Evolutionary conservation across 768 basidiomycete genomes (phyloP), one percentile per base, ranked within the genome.

Genomic region (Tulasnella calospora): DNA sequence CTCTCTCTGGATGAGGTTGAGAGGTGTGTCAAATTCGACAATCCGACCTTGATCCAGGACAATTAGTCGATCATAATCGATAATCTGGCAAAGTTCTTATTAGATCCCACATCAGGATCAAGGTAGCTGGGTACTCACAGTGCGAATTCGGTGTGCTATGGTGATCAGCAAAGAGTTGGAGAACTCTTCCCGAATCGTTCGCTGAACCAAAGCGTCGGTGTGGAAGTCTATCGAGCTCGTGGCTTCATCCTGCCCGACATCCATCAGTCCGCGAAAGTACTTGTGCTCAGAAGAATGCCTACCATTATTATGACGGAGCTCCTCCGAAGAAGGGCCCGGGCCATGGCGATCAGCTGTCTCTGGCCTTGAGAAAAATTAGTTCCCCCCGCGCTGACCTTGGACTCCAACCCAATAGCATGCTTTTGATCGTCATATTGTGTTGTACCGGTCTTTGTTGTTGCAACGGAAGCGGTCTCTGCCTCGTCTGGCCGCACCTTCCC

Each of bases 351-450:
- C 21, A 95, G 85, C 36, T 98, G 96, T 13, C 95, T 84, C 82
- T 98, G 95, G 13, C 96, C 96, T 79, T 95, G 94, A 1, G 94
- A 96, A 84, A 98, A 96, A 85, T 98, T 97, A 40, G 90, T 87
- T 0, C 95, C 95, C 0, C 95, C 95, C 0, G 93, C 88, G 0
- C 94, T 94, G 12, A 97, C 92, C 79, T 92, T 90, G 0, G 92
- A 93, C 27, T 93, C 90, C 4, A 97, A 87, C 0, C 89, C 87
- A 38, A 96, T 85, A 0, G 78, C 40, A 17, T 70, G 67, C 35
- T 72, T 78, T 23, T 36, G 27, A 15, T 78, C 77, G 30, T 78
- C 77, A 17, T 38, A 71, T 55, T 74, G 78, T 30, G 67, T 79
- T 70, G 71, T 47, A 21, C 46, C 47, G 8, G 61, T 55, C 46